phyloP scores from a whole-genome alignment of 1,139 yeast genomes.

The Yamadazyma atmosphaerica region DNA sequence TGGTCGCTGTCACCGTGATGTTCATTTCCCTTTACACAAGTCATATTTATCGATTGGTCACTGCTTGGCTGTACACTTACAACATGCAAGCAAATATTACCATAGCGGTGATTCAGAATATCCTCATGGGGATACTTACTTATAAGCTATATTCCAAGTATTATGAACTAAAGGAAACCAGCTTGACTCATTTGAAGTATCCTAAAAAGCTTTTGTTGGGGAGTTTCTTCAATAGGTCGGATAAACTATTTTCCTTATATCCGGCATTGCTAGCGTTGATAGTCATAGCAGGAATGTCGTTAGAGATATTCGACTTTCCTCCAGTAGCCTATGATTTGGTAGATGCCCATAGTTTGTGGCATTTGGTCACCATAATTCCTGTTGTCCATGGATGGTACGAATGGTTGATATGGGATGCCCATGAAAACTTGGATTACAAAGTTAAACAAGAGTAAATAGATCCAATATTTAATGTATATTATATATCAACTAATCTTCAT shows the following conservation, averaged over 20 bases:
- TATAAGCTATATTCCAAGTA: constrained; percentile 35
- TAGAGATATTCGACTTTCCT: constrained; percentile 88
- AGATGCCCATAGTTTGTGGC: constrained; percentile 97
- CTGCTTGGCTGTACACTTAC: constrained; percentile 88
- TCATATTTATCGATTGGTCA: constrained; percentile 67
- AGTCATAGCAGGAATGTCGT: constrained; percentile 73
- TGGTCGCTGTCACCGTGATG: constrained; percentile 30
- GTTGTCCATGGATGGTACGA: constrained; percentile 47
- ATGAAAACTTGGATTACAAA: constrained; percentile 29
- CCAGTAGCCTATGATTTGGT: constrained; percentile 61
- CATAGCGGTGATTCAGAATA: constrained; percentile 75
- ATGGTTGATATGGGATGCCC: constrained; percentile 48
- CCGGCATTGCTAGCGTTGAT: constrained; percentile 46
- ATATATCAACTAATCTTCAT: too few relatives aligned
- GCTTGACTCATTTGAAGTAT: constrained; percentile 28
- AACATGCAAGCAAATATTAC: constrained; percentile 89
- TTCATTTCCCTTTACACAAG: constrained; percentile 53
- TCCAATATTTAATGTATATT: too few relatives aligned
- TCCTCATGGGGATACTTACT: constrained; percentile 25
- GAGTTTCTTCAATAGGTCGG: constrained; percentile 36
- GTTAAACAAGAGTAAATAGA: constrained; percentile 12
- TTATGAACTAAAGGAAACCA: constrained; percentile 20
- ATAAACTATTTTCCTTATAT: constrained; percentile 43
- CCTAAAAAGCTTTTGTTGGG: constrained; percentile 26
- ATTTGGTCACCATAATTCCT: constrained; percentile 72